These are phyloP conservation scores for Globisporangium alternatum DNA, from an alignment of 352 stramenopile genomes.

Conservation along the genomic window DNA sequence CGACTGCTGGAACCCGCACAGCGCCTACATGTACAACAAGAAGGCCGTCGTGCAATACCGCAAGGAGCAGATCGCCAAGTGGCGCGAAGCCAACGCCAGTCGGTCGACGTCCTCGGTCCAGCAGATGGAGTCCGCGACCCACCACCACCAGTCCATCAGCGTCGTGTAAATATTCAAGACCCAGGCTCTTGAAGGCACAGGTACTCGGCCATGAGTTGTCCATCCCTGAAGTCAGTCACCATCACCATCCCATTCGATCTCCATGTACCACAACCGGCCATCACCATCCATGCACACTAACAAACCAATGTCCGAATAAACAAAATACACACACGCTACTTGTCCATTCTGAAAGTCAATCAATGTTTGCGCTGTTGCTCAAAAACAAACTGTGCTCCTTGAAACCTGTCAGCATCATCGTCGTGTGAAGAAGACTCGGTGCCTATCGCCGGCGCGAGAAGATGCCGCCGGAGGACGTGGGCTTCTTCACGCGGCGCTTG, in stretches of 20 bases:
- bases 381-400: neutral
- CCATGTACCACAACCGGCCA: neutral
- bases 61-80: conserved; percentile 64
- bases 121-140: neutral
- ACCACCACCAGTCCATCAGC: conserved; percentile 19
- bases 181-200: neutral
- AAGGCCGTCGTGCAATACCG: conserved; percentile 66
- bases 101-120: neutral
- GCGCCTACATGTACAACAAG: conserved; percentile 76
- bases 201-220: neutral
- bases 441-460: conserved; percentile 74
- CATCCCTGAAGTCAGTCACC: no score
- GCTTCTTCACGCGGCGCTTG: conserved; percentile 83
- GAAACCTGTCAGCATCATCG: neutral
- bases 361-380: neutral
- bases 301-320: neutral
- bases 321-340: conserved; percentile 7
- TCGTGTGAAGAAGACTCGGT: neutral
- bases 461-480: conserved; percentile 30
- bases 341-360: neutral
- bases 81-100: conserved; percentile 25
- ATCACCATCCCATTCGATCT: neutral
- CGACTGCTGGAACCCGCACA: conserved; percentile 70
- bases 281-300: neutral
- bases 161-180: conserved; percentile 27